These are phyloP conservation scores for Debaryomycetaceae sp. DNA, from an alignment of 1,139 yeast genomes.

Conservation along the genomic window DNA sequence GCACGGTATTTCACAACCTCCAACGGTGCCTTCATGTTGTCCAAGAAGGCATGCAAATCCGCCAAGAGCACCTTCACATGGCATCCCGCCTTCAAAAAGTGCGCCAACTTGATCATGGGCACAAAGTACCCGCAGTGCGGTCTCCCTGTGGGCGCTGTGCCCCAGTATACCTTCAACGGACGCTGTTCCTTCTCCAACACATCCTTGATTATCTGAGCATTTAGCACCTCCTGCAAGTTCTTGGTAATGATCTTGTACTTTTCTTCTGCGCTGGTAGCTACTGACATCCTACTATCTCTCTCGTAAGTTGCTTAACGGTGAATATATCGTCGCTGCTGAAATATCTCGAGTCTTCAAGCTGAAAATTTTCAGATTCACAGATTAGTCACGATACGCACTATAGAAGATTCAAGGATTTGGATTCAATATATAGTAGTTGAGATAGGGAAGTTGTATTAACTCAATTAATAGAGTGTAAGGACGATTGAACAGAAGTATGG, in stretches of 20 bases:
- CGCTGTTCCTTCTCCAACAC: slow-evolving; percentile 77
- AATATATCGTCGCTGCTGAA: not conserved
- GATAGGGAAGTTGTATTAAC: not conserved
- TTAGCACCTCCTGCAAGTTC: slow-evolving; percentile 87
- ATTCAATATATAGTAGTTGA: not conserved
- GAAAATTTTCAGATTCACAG: not conserved
- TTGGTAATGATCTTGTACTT: slow-evolving; percentile 77
- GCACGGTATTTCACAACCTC: slow-evolving; percentile 90
- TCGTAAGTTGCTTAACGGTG: not conserved
- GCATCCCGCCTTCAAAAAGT: slow-evolving; percentile 93
- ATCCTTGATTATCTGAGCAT: slow-evolving; percentile 82
- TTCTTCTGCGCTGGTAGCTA: slow-evolving; percentile 47
- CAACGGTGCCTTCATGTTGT: slow-evolving; percentile 96
- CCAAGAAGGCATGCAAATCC: slow-evolving; percentile 96
- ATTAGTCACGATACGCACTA: not conserved
- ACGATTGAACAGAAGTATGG: slow-evolving; percentile 7
- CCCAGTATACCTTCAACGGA: slow-evolving; percentile 91
- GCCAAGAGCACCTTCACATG: slow-evolving; percentile 90
- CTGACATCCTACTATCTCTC: slow-evolving; percentile 15
- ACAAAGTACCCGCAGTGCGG: slow-evolving; percentile 99
- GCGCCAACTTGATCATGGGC: slow-evolving; percentile 95
- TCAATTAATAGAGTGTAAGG: not conserved
- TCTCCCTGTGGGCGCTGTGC: slow-evolving; percentile 77
- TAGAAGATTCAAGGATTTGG: not conserved
- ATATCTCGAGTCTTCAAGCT: not conserved